Conservation (phyloP, 257 asterid species). For the Solanum appendiculatum region DNA sequence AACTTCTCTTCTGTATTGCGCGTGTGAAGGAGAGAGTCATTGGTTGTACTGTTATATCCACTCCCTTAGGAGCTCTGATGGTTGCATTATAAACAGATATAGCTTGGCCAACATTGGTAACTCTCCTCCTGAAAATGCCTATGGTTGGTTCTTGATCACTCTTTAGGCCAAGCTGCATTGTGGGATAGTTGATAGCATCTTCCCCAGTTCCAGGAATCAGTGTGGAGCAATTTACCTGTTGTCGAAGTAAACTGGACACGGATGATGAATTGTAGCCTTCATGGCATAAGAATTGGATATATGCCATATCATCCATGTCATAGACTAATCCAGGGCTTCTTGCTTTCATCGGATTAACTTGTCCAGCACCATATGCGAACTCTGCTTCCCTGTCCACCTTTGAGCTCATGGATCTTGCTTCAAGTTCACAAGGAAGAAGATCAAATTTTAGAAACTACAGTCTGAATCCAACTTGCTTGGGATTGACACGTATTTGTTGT, state of each 20-base stretch:
- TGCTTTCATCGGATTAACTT: constrained; percentile 59
- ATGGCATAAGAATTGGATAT: constrained; percentile 67
- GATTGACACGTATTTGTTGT: neutral
- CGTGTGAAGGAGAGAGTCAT: constrained; percentile 36
- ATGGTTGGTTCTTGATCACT: constrained; percentile 37
- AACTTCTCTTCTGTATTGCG: constrained; percentile 39
- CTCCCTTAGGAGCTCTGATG: constrained; percentile 59
- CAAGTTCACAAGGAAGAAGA: neutral
- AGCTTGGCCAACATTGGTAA: constrained; percentile 62
- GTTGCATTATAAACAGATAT: constrained; percentile 52
- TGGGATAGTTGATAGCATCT: constrained; percentile 88
- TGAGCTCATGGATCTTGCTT: constrained; percentile 66
- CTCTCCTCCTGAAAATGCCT: constrained; percentile 57
- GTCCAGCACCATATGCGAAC: constrained; percentile 87
- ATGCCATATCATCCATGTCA: constrained; percentile 65
- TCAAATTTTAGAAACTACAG: neutral
- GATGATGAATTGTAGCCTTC: constrained; percentile 60
- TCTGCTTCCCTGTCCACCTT: constrained; percentile 55
- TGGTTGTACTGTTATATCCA: constrained; percentile 55
- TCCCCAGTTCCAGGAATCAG: constrained; percentile 50
- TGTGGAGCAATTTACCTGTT: constrained; percentile 51
- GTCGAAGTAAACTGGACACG: constrained; percentile 32
- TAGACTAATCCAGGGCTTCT: constrained; percentile 72
- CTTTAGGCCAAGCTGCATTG: constrained; percentile 59
- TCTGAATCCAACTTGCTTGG: too few relatives aligned